Base-by-base conservation (phyloP, 2,329 filamentous ascomycete species). In the Fusarium tuaranense region DNA sequence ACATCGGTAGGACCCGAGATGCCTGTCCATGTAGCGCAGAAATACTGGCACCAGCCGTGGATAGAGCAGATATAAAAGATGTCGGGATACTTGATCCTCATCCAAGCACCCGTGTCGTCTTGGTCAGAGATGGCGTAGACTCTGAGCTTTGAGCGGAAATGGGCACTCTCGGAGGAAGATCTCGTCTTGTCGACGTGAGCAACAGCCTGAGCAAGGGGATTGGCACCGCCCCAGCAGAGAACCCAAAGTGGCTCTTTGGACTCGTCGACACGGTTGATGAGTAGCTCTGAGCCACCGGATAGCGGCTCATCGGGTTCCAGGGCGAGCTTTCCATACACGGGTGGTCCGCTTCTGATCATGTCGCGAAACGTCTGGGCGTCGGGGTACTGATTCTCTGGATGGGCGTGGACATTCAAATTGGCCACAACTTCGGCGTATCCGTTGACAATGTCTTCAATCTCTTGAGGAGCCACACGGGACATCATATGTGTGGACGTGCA, bases 91-190 rank as follows among this genome's bases (percentile, higher is more conserved):
- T 39, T 38, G 22, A 38, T 30, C 10, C 57, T 38, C 34, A 59
- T 22, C 57, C 57, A 59, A 16, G 34, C 14, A 5, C 57, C 57
- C 25, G 58, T 61, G 58, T 61, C 58, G 12, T 44, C 58, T 16
- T 61, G 58, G 58, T 61, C 58, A 1, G 58, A 61, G 16, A 61
- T 61, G 58, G 58, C 25, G n/a, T 61, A 61, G 5, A 61, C 58
- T 18, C 58, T 61, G 5, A 61, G 38, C 38, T 61, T 61, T 9
- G 58, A 61, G 16, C 58, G 36, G 12, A 61, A 61, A 2, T 13
- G 16, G 4, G 36, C 57, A 13, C 57, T 59, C 57, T 59, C 22
- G 13, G 36, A 8, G 20, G 36, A 3, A n/a, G 57, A 13, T 22
- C 57, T 38, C 16, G 34, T 59, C 57, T 59, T 59, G 36, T 59